phyloP scores from a whole-genome alignment of 116 monocot genomes.

The Phalaenopsis hybrid region DNA sequence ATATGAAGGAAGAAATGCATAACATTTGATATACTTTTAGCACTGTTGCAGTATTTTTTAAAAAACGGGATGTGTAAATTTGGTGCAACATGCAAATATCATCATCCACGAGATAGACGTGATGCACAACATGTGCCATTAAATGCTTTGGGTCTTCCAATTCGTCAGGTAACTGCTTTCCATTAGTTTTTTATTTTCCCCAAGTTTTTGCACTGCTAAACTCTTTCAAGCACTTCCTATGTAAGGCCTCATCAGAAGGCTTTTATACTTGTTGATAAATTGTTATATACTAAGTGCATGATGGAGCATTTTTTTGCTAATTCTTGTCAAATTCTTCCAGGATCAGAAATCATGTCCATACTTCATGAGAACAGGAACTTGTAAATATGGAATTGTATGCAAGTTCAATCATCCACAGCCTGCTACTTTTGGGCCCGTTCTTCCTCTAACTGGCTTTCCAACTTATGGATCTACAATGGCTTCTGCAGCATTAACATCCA shows the following conservation, averaged over 20 bases:
- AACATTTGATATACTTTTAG: not conserved
- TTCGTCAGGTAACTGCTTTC: constrained; percentile 47
- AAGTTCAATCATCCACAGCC: constrained; percentile 87
- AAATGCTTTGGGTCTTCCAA: constrained; percentile 60
- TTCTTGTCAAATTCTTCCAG: constrained; percentile 26
- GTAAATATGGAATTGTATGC: constrained; percentile 75
- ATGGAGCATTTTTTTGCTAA: constrained; percentile 65
- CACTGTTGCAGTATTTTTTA: constrained; percentile 63
- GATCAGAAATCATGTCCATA: constrained; percentile 80
- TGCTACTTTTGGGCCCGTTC: constrained; percentile 11
- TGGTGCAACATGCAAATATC: constrained; percentile 77
- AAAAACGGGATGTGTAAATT: constrained; percentile 77
- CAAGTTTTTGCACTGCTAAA: not conserved
- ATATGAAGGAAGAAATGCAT: not conserved
- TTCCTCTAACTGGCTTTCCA: constrained; percentile 27
- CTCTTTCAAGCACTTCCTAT: not conserved
- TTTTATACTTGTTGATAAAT: not conserved
- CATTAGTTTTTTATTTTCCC: not conserved
- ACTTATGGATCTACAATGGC: constrained; percentile 34
- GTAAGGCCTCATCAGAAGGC: not conserved
- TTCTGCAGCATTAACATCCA: constrained; percentile 28
- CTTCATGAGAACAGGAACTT: constrained; percentile 75
- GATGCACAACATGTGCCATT: constrained; percentile 27
- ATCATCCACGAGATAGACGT: constrained; percentile 63
- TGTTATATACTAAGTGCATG: not conserved